Evolutionary conservation across 2,329 filamentous ascomycete species (phyloP).

Genomic region (Ophiobolus disseminans): DNA sequence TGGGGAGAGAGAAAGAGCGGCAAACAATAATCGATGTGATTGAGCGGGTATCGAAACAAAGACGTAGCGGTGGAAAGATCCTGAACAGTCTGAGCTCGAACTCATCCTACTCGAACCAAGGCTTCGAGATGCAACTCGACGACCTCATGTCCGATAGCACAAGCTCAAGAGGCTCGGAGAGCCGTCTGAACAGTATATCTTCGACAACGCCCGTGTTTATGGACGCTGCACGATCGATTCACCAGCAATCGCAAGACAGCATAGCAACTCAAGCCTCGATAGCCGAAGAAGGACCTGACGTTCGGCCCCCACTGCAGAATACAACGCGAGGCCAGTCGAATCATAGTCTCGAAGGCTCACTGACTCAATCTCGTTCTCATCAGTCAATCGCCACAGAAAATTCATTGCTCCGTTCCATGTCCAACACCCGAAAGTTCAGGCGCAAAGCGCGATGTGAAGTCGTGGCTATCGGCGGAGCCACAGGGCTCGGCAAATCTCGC

Average conservation of each 20-base stretch:
- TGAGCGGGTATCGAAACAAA: slow-evolving; percentile 74
- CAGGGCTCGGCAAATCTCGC: slow-evolving; percentile 67
- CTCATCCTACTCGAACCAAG: slow-evolving; percentile 61
- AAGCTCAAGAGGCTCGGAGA: slow-evolving; percentile 63
- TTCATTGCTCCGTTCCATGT: slow-evolving; percentile 31
- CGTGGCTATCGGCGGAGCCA: slow-evolving; percentile 63
- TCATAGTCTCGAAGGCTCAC: slow-evolving; percentile 40
- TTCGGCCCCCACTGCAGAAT: slow-evolving; percentile 27
- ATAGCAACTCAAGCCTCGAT: slow-evolving; percentile 29
- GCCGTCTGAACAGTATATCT: slow-evolving; percentile 46
- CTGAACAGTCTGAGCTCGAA: slow-evolving; percentile 60
- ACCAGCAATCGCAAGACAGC: slow-evolving; percentile 42
- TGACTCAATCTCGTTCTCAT: slow-evolving; percentile 32
- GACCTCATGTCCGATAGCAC: slow-evolving; percentile 59
- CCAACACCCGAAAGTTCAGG: slow-evolving; percentile 53
- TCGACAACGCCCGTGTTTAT: slow-evolving; percentile 31
- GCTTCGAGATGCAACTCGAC: slow-evolving; percentile 57
- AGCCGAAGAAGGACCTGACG: slow-evolving; percentile 29
- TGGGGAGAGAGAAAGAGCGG: slow-evolving; percentile 78
- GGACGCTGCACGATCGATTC: slow-evolving; percentile 32
- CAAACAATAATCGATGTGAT: slow-evolving; percentile 73
- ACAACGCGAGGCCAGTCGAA: slow-evolving; percentile 34
- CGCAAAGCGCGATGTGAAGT: slow-evolving; percentile 65
- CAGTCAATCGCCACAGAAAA: slow-evolving; percentile 31
- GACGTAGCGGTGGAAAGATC: slow-evolving; percentile 54